Base-by-base conservation (phyloP, 148 eudicot genomes). In the Rhododendron williamsianum region DNA sequence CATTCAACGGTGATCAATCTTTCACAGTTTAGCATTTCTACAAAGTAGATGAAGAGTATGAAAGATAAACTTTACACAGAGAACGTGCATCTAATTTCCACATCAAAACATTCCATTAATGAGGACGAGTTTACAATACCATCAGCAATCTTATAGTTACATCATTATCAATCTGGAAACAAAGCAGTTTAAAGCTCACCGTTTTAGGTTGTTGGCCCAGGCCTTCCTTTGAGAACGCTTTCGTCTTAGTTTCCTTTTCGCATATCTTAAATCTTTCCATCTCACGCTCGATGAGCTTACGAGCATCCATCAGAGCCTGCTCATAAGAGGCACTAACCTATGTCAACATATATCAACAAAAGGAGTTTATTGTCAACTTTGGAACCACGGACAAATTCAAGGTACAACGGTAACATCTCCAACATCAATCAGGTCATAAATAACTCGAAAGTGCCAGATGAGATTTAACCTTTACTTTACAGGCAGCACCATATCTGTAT, bases 301-400 rank as follows among this genome's bases (percentile, higher is more conserved):
- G 98, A 41, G 99, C 93, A 91, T 97, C 99, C 93, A 97, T 90
- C 90, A 97, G 91, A 87, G 98, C 96, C 96, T 97, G 98, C 98
- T 97, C 99, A 97, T 95, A 97, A 89, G 96, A 94, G 90, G 99
- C 99, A 95, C 99, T 97, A 92, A 97, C 99, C 99, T 97, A 94
- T 90, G 92, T 92, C 95, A 94, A 92, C 88, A 91, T 86, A 87
- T 90, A 90, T 86, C 90, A 92, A n/a, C 71, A 65, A 81, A 88
- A 83, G 87, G 85, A 86, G 87, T 78, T 52, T 25, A 84, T 83
- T 78, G 91, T 91, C 92, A 92, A 92, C 85, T 52, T 89, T 85
- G 69, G 84, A 54, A 78, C 60, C 74, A 80, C 25, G 71, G 27
- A 81, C 33, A 77, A 63, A 65, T 16, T 9, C 19, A 79, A 27